A percentile compares a stretch with the other conserved stretches of the same genome.
Evolutionary conservation across 139 green algal species (phyloP).

Genomic region (Pseudopediastrum boryanum): DNA sequence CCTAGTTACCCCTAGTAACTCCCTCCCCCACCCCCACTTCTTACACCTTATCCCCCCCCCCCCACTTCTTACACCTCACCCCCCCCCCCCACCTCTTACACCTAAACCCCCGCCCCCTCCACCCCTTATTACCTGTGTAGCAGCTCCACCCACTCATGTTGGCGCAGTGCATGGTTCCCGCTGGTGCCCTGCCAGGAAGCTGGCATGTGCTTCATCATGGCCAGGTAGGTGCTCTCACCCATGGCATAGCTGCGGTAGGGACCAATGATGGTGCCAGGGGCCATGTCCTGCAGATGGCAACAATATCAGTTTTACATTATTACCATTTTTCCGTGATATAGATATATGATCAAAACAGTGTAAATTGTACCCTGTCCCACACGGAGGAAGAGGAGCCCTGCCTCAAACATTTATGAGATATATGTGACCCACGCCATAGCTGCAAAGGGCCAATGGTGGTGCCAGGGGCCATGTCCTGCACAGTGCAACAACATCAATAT

Average conservation of each 20-base stretch:
- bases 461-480: constrained; percentile 21
- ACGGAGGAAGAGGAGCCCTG: neutral
- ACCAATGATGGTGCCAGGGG: constrained; percentile 13
- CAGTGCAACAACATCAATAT: neutral
- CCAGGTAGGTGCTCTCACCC: constrained; percentile 1
- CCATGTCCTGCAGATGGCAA: constrained; percentile 4
- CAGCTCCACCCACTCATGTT: constrained; percentile 18
- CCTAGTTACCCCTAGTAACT: no score
- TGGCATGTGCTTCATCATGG: neutral
- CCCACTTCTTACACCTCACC: neutral
- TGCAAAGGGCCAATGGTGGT: constrained; percentile 19
- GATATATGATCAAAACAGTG: neutral
- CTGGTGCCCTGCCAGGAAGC: neutral
- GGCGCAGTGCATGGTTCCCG: neutral
- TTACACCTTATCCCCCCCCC: neutral
- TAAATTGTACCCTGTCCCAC: neutral
- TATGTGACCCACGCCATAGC: constrained; percentile 15
- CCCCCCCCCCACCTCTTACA: neutral
- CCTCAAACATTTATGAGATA: no score
- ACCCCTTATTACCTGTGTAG: constrained; percentile 15
- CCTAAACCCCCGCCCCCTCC: neutral
- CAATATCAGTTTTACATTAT: no score
- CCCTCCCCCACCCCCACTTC: no score
- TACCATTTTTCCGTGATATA: neutral
- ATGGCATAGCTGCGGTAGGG: constrained; percentile 25